Evolutionary conservation across 768 basidiomycete genomes (phyloP), one percentile per base, ranked within the genome.

Genomic region (Tricholoma bakamatsutake): DNA sequence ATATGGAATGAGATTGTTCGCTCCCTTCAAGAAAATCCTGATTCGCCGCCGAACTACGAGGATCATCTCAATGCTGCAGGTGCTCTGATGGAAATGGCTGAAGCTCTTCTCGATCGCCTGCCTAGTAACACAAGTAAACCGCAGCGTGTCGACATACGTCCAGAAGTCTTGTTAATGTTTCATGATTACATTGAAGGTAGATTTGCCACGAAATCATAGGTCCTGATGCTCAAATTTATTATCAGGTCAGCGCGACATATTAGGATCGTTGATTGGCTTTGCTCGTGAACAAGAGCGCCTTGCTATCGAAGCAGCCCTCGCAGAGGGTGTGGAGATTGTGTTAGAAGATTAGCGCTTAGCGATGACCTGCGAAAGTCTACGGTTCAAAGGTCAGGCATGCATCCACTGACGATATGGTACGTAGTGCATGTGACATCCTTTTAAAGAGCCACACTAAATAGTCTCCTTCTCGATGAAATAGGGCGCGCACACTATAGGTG

Each of bases 1-100:
- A 66, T 90, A 10, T 90, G 88, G 87, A 69, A 71, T 10, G 80
- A 81, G 47, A 68, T 90, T 55, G 61, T 69, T 58, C 70, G 34
- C 40, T 77, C 64, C 4, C 53, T 72, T 42, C 56, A 55, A 30
- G 68, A 64, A 39, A 53, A 59, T 55, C 58, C 58, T 18, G 72
- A 67, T 42, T 60, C 54, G 18, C 40, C 62, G 54, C 63, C 65
- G 21, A 72, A 60, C 33, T 82, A 80, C 64, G 84, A 91, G 62
- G 77, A 84, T 58, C 75, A 88, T 59, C 67, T 94, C 39, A 85
- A 90, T 40, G 83, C 86, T 0, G 78, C 88, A 8, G 81, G 78
- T 5, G 70, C 78, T 61, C 65, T 97, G 56, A 75, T 74, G 21
- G 83, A 85, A 17, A 93, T 95, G 90, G 71, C 84, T 3, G 68